Evolutionary conservation across 2,329 filamentous ascomycete species (phyloP).

Genomic region (Fusarium hostae): DNA sequence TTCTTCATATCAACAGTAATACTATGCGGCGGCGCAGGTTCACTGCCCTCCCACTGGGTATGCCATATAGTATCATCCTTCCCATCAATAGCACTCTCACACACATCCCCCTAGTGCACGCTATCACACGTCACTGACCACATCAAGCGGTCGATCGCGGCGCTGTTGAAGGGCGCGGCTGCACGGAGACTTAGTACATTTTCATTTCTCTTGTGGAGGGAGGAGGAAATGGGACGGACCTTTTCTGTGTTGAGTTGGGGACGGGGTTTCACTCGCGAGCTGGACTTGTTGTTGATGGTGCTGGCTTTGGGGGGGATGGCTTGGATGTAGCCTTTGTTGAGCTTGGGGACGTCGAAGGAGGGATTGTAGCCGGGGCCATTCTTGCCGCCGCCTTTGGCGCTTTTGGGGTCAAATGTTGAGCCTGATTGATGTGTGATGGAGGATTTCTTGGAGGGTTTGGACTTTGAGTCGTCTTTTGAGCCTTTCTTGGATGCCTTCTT

Average conservation of each 20-base stretch:
- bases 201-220: neutral
- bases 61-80: conserved; percentile 12
- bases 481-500: neutral
- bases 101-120: conserved; percentile 6
- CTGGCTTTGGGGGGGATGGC: conserved; percentile 1
- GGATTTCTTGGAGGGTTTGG: neutral
- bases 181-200: conserved; percentile 13
- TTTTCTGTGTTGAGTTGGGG: neutral
- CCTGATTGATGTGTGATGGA: neutral
- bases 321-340: conserved; percentile 15
- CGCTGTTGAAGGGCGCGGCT: conserved; percentile 12
- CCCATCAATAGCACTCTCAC: conserved; percentile 20
- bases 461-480: neutral
- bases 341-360: neutral
- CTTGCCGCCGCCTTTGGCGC: conserved; percentile 15
- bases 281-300: neutral
- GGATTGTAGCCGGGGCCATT: neutral
- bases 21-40: conserved; percentile 23
- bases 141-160: conserved; percentile 9
- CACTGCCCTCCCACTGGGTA: conserved; percentile 8
- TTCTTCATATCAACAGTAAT: conserved; percentile 29
- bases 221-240: conserved; percentile 3
- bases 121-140: conserved; percentile 30
- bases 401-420: conserved; percentile 8
- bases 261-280: conserved; percentile 1